Conservation (phyloP, 345 rosid genomes). For the Rhodomyrtus tomentosa region DNA sequence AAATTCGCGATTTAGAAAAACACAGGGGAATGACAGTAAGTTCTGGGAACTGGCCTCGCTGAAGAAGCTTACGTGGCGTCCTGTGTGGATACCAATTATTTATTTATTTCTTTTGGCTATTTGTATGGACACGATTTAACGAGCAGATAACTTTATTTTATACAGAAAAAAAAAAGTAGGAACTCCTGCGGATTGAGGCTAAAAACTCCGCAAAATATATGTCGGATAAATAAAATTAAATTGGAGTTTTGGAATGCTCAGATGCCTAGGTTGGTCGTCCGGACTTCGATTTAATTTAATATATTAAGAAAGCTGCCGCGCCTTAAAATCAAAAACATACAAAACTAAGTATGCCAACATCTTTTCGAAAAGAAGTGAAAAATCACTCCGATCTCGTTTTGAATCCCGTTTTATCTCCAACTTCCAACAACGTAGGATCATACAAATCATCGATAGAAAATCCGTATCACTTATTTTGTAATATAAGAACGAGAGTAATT, state of each 20-base stretch:
- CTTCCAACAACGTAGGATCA: background rate
- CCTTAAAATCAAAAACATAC: background rate
- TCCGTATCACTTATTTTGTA: too few relatives aligned
- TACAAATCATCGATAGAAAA: background rate
- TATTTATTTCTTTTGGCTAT: background rate
- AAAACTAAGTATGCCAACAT: rapidly evolving
- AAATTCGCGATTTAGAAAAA: background rate
- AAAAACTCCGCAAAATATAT: too few relatives aligned
- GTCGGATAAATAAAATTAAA: background rate
- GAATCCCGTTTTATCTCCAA: background rate
- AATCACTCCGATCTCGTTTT: background rate
- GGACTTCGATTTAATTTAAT: too few relatives aligned
- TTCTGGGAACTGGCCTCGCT: background rate
- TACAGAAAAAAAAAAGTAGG: too few relatives aligned
- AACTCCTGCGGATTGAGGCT: too few relatives aligned
- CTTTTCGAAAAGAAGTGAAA: background rate
- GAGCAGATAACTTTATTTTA: background rate
- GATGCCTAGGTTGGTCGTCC: rapidly evolving
- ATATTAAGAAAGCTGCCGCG: too few relatives aligned
- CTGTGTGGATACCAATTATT: background rate
- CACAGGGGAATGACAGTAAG: background rate
- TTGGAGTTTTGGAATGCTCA: background rate
- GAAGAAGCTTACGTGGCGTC: background rate
- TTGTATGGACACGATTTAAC: background rate
- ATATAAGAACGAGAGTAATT: too few relatives aligned